Conservation (phyloP, 495 filamentous ascomycete species). For the Penicillium parvum region DNA sequence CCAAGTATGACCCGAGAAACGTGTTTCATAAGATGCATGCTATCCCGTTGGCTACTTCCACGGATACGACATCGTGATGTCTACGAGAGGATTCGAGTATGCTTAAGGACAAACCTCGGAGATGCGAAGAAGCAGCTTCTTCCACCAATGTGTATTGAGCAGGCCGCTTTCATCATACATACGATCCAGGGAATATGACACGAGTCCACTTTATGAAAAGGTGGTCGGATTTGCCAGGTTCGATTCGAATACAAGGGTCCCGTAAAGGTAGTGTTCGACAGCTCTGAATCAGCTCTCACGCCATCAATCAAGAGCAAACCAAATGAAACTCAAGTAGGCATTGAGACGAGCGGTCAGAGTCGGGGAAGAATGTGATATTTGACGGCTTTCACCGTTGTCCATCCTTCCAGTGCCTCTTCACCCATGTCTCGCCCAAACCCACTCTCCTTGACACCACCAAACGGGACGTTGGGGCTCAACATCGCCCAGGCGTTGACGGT, state of each 20-base stretch:
- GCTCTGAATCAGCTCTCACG: no score
- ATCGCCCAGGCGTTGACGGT: conserved; percentile 23
- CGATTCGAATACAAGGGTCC: no score
- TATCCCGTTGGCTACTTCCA: conserved; percentile 5
- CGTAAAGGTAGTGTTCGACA: no score
- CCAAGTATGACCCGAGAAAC: conserved; percentile 52
- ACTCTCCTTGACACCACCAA: conserved; percentile 53
- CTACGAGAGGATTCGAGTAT: not conserved
- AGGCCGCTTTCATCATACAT: no score
- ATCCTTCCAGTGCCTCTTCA: conserved; percentile 26
- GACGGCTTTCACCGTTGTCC: conserved; percentile 22
- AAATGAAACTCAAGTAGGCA: not conserved
- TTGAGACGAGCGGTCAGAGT: not conserved
- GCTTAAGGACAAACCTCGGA: not conserved
- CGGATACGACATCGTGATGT: not conserved
- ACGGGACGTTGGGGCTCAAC: conserved; percentile 30
- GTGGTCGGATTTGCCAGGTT: no score
- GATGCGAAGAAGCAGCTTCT: not conserved
- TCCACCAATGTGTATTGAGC: no score
- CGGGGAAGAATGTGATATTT: conserved; percentile 21
- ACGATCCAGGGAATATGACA: no score
- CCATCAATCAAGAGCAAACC: not conserved
- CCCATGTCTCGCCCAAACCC: conserved; percentile 51
- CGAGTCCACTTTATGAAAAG: no score
- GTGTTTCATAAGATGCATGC: conserved; percentile 48